These are phyloP conservation scores for Ricinus communis DNA, from an alignment of 345 rosid species.

Conservation along the genomic window DNA sequence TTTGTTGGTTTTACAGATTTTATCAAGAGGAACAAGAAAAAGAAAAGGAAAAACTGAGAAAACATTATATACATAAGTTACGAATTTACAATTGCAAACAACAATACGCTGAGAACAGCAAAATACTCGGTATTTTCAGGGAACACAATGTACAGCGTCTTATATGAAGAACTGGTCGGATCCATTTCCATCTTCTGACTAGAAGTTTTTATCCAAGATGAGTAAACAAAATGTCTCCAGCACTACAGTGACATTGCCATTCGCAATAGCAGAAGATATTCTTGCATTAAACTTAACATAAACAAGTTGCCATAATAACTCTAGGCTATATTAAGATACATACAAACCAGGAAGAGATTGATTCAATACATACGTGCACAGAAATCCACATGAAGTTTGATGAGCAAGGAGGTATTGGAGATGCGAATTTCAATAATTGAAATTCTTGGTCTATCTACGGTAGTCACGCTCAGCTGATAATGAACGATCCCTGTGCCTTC, in stretches of 20 bases:
- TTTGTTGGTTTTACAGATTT: no score
- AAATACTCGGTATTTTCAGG: no score
- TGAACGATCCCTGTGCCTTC: constrained; percentile 41
- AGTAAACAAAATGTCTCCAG: background rate
- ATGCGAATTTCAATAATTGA: background rate
- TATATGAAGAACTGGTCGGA: no score
- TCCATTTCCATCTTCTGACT: background rate
- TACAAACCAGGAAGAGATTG: constrained; percentile 3
- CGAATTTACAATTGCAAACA: no score
- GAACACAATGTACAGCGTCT: no score
- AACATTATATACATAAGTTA: no score
- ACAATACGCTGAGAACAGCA: no score
- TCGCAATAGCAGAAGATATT: background rate
- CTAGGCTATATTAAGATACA: background rate
- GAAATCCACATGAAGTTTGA: background rate
- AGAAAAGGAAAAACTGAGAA: no score
- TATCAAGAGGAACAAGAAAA: no score
- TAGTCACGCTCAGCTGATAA: constrained; percentile 30
- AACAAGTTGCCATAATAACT: background rate
- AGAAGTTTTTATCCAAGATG: background rate
- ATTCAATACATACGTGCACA: no score
- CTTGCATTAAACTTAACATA: no score
- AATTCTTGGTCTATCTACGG: constrained; percentile 18
- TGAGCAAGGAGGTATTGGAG: background rate
- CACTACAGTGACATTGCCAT: background rate